A percentile compares a stretch with the other conserved stretches of the same genome.
Evolutionary conservation across 805 yeast species (phyloP).

Genomic region (Sporopachydermia lactativora): DNA sequence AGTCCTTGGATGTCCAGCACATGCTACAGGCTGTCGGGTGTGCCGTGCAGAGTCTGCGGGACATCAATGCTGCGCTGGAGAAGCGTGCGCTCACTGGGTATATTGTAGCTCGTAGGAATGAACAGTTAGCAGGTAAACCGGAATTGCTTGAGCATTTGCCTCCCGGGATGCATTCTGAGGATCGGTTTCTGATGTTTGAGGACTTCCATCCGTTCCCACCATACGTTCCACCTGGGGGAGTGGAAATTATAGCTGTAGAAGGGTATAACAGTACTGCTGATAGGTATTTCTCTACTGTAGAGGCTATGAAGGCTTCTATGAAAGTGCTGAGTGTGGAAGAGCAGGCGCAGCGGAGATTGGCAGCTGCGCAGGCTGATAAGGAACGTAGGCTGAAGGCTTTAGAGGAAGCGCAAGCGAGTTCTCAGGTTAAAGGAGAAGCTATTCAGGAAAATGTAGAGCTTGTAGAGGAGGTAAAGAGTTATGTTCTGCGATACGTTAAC

Average conservation of each 20-base stretch:
- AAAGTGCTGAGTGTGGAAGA: slow-evolving; percentile 63
- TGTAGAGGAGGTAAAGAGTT: slow-evolving; percentile 57
- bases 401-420: slow-evolving; percentile 43
- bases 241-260: slow-evolving; percentile 27
- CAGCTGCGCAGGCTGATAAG: slow-evolving; percentile 64
- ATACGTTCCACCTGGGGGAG: slow-evolving; percentile 20
- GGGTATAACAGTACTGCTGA: slow-evolving; percentile 81
- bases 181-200: slow-evolving; percentile 38
- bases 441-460: slow-evolving; percentile 54
- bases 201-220: slow-evolving; percentile 63
- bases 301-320: slow-evolving; percentile 63
- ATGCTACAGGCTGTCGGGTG: slow-evolving; percentile 30
- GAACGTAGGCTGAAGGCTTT: slow-evolving; percentile 54
- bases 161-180: slow-evolving; percentile 11
- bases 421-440: slow-evolving; percentile 56
- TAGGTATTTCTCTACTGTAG: slow-evolving; percentile 69
- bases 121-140: slow-evolving; percentile 14
- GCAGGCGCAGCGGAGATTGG: slow-evolving; percentile 61
- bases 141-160: not conserved
- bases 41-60: slow-evolving; percentile 30
- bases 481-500: slow-evolving; percentile 51
- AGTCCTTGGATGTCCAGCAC: slow-evolving; percentile 10
- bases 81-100: slow-evolving; percentile 35
- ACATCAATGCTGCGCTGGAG: slow-evolving; percentile 20
- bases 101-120: slow-evolving; percentile 49